Conservation (phyloP, 2,329 filamentous ascomycete species). For the Ophiostoma quercus region DNA sequence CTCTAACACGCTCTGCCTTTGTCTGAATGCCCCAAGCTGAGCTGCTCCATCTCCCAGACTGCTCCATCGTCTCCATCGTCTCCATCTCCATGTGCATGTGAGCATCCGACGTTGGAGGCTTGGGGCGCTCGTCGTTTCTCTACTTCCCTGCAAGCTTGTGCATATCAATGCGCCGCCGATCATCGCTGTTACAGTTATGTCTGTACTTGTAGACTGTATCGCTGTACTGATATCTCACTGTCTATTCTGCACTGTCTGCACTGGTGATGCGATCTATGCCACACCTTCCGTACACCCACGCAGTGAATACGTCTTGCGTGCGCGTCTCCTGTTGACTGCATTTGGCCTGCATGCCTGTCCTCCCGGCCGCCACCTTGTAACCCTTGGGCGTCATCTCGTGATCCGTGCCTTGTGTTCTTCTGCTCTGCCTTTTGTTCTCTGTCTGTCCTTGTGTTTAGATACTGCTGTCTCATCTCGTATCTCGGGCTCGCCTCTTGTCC, state of each 20-base stretch:
- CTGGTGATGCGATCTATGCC: not conserved
- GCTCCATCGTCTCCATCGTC: no score
- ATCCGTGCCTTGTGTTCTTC: not conserved
- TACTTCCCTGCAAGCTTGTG: not conserved
- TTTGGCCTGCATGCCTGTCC: constrained; percentile 9
- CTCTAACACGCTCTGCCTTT: not conserved
- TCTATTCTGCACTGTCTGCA: not conserved
- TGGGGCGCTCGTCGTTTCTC: not conserved
- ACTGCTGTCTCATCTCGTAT: not conserved
- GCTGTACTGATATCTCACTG: no score
- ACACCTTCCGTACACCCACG: not conserved
- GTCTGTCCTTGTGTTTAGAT: not conserved
- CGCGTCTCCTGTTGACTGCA: constrained; percentile 1
- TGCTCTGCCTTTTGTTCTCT: not conserved
- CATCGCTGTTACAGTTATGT: not conserved
- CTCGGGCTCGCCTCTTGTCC: not conserved
- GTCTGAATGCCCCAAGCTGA: not conserved
- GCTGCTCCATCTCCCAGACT: not conserved
- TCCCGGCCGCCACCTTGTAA: not conserved
- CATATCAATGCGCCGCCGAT: constrained; percentile 2
- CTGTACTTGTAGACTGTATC: not conserved
- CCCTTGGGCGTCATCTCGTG: not conserved
- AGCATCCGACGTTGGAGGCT: not conserved
- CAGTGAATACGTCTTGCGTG: not conserved
- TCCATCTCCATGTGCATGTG: constrained; percentile 2